Percentiles rank a stretch among this genome's conserved stretches.
These are phyloP conservation scores for Tricholoma saponaceum DNA, from an alignment of 768 basidiomycete species.

Conservation along the genomic window DNA sequence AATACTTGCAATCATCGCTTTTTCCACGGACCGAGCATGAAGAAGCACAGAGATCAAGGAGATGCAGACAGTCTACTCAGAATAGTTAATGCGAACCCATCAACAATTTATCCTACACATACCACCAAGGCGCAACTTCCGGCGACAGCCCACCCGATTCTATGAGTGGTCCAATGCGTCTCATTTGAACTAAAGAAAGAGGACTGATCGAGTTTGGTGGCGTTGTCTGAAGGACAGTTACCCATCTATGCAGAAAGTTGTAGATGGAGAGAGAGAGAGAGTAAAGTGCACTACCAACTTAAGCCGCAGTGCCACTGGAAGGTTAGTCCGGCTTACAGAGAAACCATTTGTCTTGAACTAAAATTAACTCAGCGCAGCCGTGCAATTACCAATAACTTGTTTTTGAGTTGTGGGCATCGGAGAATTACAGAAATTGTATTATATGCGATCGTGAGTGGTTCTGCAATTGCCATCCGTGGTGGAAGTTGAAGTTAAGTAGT, in stretches of 20 bases:
- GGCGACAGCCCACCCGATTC: slow-evolving; percentile 61
- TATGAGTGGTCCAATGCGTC: slow-evolving; percentile 45
- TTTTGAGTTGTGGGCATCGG: too few relatives aligned
- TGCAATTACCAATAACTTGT: neutral
- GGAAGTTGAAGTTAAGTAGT: too few relatives aligned
- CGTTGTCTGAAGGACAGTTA: slow-evolving; percentile 53
- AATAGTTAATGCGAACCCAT: neutral
- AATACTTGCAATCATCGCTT: neutral
- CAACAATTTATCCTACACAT: neutral
- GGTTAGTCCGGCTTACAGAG: neutral
- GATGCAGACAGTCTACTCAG: slow-evolving; percentile 50
- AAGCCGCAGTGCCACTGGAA: neutral
- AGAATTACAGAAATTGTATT: neutral
- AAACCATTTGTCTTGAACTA: neutral
- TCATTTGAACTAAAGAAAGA: too few relatives aligned
- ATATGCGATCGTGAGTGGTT: too few relatives aligned
- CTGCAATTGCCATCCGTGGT: too few relatives aligned
- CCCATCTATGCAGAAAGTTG: neutral
- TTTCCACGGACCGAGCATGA: slow-evolving; percentile 53
- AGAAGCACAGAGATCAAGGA: slow-evolving; percentile 47
- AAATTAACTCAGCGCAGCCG: neutral
- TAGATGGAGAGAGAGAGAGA: neutral
- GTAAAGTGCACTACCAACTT: neutral
- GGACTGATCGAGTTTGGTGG: slow-evolving; percentile 40
- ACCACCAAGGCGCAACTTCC: slow-evolving; percentile 41